Evolutionary conservation across 1,284 basidiomycete genomes (phyloP).

Genomic region (Marasmius tenuissimus): DNA sequence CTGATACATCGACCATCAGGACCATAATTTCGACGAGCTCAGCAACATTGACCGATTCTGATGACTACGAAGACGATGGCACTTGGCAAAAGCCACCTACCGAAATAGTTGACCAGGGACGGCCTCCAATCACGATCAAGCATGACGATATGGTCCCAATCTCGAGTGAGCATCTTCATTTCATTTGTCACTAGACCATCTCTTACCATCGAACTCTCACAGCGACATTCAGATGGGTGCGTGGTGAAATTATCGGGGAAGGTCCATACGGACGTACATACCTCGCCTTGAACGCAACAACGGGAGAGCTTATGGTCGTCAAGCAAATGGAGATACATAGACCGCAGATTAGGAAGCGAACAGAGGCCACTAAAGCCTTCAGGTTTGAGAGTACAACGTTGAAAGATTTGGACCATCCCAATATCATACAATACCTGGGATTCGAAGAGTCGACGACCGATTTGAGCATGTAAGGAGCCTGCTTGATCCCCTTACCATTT

Average conservation of each 20-base stretch:
- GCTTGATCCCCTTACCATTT: background rate
- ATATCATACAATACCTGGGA: constrained; percentile 85
- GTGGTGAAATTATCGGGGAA: constrained; percentile 95
- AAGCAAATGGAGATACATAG: constrained; percentile 84
- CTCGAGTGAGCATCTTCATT: background rate
- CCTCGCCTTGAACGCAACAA: constrained; percentile 96
- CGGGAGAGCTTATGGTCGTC: constrained; percentile 98
- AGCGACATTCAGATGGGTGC: constrained; percentile 98
- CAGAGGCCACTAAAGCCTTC: constrained; percentile 64
- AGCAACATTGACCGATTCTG: too few species aligned
- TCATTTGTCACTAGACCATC: background rate
- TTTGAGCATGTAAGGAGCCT: constrained; percentile 64
- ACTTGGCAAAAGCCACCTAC: too few species aligned
- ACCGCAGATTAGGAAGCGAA: constrained; percentile 42
- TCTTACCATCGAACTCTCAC: background rate
- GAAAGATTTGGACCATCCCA: constrained; percentile 81
- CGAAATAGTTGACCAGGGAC: too few species aligned
- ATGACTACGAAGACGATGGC: too few species aligned
- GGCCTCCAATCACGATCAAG: too few species aligned
- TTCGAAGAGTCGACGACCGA: constrained; percentile 75
- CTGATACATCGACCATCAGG: too few species aligned
- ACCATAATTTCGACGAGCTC: too few species aligned
- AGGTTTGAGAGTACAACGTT: constrained; percentile 70
- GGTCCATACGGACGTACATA: constrained; percentile 97
- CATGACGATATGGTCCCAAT: background rate